Evolutionary conservation across 441 rosid genomes (phyloP).

Genomic region (Theobroma grandiflorum): DNA sequence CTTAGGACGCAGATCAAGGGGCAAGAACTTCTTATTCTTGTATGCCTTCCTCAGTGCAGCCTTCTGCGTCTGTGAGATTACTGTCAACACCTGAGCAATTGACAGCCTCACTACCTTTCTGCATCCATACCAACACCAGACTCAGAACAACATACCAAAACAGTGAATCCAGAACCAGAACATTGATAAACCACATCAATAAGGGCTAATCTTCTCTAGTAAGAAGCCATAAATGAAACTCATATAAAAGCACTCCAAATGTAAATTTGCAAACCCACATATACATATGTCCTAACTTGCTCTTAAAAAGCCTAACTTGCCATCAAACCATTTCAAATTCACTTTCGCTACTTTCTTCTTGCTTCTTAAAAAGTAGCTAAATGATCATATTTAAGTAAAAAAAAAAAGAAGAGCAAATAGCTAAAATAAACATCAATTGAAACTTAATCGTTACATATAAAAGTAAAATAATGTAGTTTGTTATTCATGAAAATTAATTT

Average conservation of each 20-base stretch:
- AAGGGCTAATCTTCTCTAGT: not conserved
- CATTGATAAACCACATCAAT: not conserved
- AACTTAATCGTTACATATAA: not conserved
- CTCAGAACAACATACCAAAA: not conserved
- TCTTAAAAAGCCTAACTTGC: not conserved
- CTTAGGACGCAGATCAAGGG: slow-evolving; percentile 99
- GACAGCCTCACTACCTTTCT: slow-evolving; percentile 96
- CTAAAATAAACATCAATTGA: not conserved
- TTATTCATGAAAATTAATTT: not conserved
- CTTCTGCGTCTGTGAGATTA: slow-evolving; percentile 92
- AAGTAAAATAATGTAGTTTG: not conserved
- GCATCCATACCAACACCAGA: slow-evolving; percentile 13
- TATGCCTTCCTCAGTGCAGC: slow-evolving; percentile 82
- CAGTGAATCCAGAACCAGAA: slow-evolving; percentile 24
- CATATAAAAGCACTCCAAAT: not conserved
- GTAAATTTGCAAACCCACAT: not conserved
- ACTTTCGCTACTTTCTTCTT: not conserved
- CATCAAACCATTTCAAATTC: not conserved
- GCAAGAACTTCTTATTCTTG: slow-evolving; percentile 85
- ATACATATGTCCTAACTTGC: not conserved
- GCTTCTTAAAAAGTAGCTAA: no score
- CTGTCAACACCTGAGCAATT: slow-evolving; percentile 94
- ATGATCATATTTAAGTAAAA: not conserved
- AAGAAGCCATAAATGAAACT: not conserved
- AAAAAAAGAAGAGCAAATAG: not conserved